phyloP scores from a whole-genome alignment of 2,329 filamentous ascomycete genomes.

The Neonectria magnoliae region DNA sequence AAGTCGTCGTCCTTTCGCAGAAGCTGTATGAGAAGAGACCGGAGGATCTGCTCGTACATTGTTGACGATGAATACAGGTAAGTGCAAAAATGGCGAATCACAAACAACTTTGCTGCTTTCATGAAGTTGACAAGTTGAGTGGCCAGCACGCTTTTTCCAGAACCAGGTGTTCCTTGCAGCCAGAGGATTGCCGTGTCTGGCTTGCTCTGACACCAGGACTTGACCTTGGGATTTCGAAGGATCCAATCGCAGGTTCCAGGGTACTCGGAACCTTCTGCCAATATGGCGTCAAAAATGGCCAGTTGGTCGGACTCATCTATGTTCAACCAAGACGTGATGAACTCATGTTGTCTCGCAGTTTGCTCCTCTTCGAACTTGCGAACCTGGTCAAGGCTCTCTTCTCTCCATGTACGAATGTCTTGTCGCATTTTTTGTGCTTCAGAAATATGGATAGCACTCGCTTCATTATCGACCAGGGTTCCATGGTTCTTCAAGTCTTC shows the following conservation, averaged over 20 bases:
- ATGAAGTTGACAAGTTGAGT: slow-evolving; percentile 28
- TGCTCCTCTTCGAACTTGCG: slow-evolving; percentile 12
- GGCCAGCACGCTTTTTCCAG: slow-evolving; percentile 29
- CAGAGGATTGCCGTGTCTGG: slow-evolving; percentile 21
- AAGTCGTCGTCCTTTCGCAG: slow-evolving; percentile 22
- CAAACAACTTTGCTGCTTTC: neutral
- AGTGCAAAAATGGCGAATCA: slow-evolving; percentile 24
- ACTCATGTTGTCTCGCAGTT: slow-evolving; percentile 7
- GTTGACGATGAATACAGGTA: slow-evolving; percentile 17
- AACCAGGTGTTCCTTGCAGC: slow-evolving; percentile 23
- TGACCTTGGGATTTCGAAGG: slow-evolving; percentile 7
- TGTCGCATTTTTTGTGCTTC: slow-evolving; percentile 35
- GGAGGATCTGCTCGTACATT: slow-evolving; percentile 22
- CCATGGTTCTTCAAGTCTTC: slow-evolving; percentile 47
- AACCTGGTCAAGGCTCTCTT: slow-evolving; percentile 13
- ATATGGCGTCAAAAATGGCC: slow-evolving; percentile 18
- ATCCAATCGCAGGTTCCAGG: slow-evolving; percentile 27
- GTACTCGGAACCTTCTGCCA: neutral
- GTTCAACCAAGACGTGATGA: slow-evolving; percentile 23
- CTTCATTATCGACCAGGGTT: slow-evolving; percentile 45
- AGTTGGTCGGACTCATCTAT: slow-evolving; percentile 25
- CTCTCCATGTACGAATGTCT: slow-evolving; percentile 23
- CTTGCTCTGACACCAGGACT: slow-evolving; percentile 5
- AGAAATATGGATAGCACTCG: slow-evolving; percentile 43
- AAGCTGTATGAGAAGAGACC: slow-evolving; percentile 18